A percentile compares a stretch with the other conserved stretches of the same genome.
Conservation (phyloP, 306 rosid genomes). For the Echinosophora koreensis region DNA sequence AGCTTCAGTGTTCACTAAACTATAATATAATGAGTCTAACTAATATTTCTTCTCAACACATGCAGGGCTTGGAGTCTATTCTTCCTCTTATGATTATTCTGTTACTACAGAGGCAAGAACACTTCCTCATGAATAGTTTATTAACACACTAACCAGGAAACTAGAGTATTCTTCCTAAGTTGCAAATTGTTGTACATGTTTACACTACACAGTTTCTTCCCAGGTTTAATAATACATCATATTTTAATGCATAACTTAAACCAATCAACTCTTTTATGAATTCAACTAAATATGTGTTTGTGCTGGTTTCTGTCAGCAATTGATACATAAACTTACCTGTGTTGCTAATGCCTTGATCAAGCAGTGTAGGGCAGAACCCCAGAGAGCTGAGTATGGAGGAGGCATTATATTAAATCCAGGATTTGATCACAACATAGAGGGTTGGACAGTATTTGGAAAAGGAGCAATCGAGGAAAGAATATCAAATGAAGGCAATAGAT, state of each 20-base stretch:
- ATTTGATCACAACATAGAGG: conserved; percentile 60
- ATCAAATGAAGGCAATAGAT: conserved; percentile 66
- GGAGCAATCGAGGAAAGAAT: conserved; percentile 59
- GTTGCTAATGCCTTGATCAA: conserved; percentile 39
- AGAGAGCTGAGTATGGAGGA: conserved; percentile 69
- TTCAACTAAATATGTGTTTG: background rate
- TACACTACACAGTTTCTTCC: background rate
- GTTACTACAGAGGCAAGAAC: conserved; percentile 70
- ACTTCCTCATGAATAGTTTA: conserved; percentile 4
- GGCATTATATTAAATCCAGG: conserved; percentile 84
- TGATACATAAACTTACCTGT: background rate
- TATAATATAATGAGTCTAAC: background rate
- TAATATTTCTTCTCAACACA: conserved; percentile 12
- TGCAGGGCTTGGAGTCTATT: conserved; percentile 63
- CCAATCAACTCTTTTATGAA: background rate
- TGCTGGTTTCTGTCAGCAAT: background rate
- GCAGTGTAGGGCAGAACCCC: conserved; percentile 77
- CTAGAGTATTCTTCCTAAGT: background rate
- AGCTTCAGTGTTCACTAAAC: background rate
- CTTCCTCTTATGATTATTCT: conserved; percentile 65
- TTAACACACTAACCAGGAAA: background rate
- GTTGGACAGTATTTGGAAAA: conserved; percentile 71
- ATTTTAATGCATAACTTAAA: background rate
- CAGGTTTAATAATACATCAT: background rate
- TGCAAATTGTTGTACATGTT: background rate